Conservation (phyloP, 345 rosid species). For the Arabis hirsuta region DNA sequence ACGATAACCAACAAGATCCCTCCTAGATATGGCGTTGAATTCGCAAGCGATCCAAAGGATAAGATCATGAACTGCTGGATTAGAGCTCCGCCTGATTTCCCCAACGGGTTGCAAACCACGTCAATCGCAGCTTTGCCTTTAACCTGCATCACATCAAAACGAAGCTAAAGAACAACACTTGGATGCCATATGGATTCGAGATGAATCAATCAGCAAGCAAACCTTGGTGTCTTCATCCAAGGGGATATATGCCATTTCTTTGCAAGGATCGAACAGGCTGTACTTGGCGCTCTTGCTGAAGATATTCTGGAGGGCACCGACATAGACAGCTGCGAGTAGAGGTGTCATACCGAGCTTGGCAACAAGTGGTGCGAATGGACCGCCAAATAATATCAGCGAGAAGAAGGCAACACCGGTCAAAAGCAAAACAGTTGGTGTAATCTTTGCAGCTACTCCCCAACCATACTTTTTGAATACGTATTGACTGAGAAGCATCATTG, state of each 20-base stretch:
- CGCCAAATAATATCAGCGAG: constrained; percentile 79
- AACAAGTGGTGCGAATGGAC: constrained; percentile 73
- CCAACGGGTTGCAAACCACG: constrained; percentile 94
- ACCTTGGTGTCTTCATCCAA: constrained; percentile 99
- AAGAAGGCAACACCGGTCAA: constrained; percentile 94
- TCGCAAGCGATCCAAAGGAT: constrained; percentile 89
- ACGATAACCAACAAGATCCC: constrained; percentile 77
- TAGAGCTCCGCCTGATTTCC: constrained; percentile 95
- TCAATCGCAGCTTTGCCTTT: constrained; percentile 99
- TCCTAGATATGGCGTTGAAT: constrained; percentile 93
- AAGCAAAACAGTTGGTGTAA: constrained; percentile 91
- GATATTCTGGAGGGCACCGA: constrained; percentile 96
- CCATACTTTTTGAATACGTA: constrained; percentile 83
- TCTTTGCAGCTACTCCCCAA: constrained; percentile 97
- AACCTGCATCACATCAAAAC: constrained; percentile 54
- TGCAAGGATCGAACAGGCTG: constrained; percentile 98
- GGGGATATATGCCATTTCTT: constrained; percentile 98
- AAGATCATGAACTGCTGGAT: constrained; percentile 98
- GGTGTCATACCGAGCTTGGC: constrained; percentile 89
- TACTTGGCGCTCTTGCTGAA: constrained; percentile 99
- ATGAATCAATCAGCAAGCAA: constrained; percentile 21
- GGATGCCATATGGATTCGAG: not conserved
- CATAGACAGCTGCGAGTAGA: constrained; percentile 92
- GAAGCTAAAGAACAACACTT: constrained; percentile 4
- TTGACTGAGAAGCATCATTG: constrained; percentile 96